Evolutionary conservation across 2,329 filamentous ascomycete species (phyloP).

Genomic region (Hymenoscyphus albidus): DNA sequence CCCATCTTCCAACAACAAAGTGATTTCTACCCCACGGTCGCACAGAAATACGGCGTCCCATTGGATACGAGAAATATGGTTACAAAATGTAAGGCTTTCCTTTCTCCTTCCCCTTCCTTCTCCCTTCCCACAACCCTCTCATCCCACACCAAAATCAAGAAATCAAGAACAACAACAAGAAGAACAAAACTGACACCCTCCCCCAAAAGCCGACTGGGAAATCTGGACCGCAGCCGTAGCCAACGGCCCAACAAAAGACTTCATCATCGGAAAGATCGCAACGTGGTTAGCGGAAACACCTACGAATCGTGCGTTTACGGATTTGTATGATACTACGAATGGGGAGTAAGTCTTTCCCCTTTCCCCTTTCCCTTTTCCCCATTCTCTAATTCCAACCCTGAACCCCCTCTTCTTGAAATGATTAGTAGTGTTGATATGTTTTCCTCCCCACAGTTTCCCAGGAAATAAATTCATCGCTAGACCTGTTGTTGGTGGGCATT

Average conservation of each 20-base stretch:
- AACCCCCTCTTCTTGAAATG: too few relatives aligned
- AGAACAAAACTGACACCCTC: neutral
- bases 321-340: slow-evolving; percentile 69
- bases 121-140: neutral
- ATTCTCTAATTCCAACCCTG: too few relatives aligned
- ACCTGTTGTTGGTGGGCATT: slow-evolving; percentile 77
- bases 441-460: neutral
- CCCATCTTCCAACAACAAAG: slow-evolving; percentile 75
- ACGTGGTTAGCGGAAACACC: slow-evolving; percentile 71
- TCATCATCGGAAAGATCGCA: slow-evolving; percentile 68
- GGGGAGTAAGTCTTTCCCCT: slow-evolving; percentile 53
- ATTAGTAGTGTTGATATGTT: too few relatives aligned
- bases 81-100: slow-evolving; percentile 58
- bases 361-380: neutral
- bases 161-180: neutral
- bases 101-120: neutral
- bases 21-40: slow-evolving; percentile 68
- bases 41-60: slow-evolving; percentile 72
- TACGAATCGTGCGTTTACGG: slow-evolving; percentile 69
- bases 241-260: slow-evolving; percentile 52
- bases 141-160: too few relatives aligned
- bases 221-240: slow-evolving; percentile 79
- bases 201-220: slow-evolving; percentile 62
- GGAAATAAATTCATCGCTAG: slow-evolving; percentile 61
- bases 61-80: slow-evolving; percentile 78